Base-by-base conservation (phyloP, 2,329 filamentous ascomycete species). In the Aspergillus pseudoterreus region DNA sequence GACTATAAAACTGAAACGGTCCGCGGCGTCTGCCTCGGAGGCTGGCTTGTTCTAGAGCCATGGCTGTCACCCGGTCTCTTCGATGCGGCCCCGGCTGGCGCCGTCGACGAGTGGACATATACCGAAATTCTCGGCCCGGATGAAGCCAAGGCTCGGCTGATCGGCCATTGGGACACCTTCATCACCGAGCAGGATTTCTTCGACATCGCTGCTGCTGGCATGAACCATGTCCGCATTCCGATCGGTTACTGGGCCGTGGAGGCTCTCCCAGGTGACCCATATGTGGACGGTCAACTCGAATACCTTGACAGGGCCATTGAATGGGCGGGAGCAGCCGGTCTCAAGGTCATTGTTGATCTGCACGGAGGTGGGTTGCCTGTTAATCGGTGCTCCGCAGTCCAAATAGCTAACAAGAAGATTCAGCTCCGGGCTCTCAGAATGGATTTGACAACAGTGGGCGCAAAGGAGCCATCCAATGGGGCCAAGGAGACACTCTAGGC, bases 311-410 rank as follows among this genome's bases (percentile, higher is more conserved):
- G 77, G 54, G 80, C 83, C 21, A 73, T 86, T 50, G 67, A 71
- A 54, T 84, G 85, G 81, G 85, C 85, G 10, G 69, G 77, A 52
- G 70, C 64, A 42, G 74, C 79, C 42, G 80, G 81, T 4, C 64
- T 88, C 45, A 85, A 85, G 62, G 81, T 87, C 39, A 78, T 86
- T 69, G 77, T 88, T 59, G 85, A 88, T 64, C 69, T 88, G 19
- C 85, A 88, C 62, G 85, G 84, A 57, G 81, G 81, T 82, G 66
- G 66, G 77, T 47, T 8, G n/a, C 21, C 27, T 12, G 6, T 10
- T 12, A 22, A 6, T 9, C 19, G 14, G 39, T 41, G 14, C 19
- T 15, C 12, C 3, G 30, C 6, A 21, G 19, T 1, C 15, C 22
- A 12, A 10, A 6, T 46, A 8, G 24, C 50, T 63, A 36, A 55